Conservation (phyloP, 2,329 filamentous ascomycete species). For the Phyllosticta citribraziliensis region DNA sequence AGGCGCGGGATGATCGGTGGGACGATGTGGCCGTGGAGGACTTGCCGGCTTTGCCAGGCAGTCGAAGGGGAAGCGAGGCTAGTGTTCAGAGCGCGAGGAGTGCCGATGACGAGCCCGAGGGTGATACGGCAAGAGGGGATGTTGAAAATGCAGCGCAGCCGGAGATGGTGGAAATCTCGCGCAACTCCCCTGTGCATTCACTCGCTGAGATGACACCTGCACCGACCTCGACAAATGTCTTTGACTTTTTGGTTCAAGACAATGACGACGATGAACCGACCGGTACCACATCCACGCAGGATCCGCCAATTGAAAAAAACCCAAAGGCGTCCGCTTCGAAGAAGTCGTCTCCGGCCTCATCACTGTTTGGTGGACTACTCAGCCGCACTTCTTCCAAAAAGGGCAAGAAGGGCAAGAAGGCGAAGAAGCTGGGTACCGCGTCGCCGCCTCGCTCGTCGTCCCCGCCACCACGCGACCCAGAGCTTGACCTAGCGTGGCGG, state of each 20-base stretch:
- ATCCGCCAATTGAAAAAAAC: not conserved
- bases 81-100: not conserved
- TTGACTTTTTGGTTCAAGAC: not conserved
- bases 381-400: not conserved
- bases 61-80: slow-evolving; percentile 17
- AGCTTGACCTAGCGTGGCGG: not conserved
- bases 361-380: not conserved
- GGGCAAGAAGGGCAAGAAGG: slow-evolving; percentile 1
- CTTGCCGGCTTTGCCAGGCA: slow-evolving; percentile 44
- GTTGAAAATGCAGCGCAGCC: not conserved
- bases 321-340: not conserved
- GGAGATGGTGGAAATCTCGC: not conserved
- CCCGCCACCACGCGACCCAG: not conserved
- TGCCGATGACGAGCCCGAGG: not conserved
- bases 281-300: not conserved
- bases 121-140: not conserved
- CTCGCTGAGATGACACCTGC: not conserved
- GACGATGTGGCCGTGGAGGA: slow-evolving; percentile 27
- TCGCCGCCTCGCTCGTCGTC: not conserved
- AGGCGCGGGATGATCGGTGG: not conserved
- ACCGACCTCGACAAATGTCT: not conserved
- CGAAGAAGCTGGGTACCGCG: not conserved
- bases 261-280: not conserved
- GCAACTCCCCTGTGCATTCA: not conserved
- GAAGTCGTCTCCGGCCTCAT: not conserved